These are phyloP conservation scores for Coemansia sp. DNA, from an alignment of 192 early-diverging fungal species.

Conservation along the genomic window DNA sequence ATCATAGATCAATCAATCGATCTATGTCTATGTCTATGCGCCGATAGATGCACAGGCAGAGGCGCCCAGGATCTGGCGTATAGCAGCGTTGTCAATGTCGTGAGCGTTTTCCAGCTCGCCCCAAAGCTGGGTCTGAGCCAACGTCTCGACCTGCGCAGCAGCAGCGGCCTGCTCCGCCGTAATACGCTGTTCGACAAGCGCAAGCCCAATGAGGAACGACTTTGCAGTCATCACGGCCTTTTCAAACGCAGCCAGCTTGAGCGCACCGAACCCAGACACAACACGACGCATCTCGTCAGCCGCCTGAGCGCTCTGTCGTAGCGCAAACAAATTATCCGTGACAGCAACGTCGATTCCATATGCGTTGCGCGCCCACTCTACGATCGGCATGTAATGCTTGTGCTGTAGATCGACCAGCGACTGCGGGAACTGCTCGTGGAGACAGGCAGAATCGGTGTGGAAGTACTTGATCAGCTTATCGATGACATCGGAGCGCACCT, in stretches of 20 bases:
- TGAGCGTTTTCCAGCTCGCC: constrained; percentile 83
- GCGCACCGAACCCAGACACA: constrained; percentile 60
- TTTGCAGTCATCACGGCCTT: constrained; percentile 81
- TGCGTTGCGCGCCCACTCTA: constrained; percentile 68
- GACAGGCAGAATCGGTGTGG: constrained; percentile 87
- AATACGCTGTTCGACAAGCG: constrained; percentile 75
- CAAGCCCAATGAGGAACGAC: constrained; percentile 87
- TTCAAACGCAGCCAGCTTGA: constrained; percentile 89
- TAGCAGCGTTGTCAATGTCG: constrained; percentile 50
- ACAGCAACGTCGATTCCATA: constrained; percentile 70
- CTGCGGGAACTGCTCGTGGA: constrained; percentile 78
- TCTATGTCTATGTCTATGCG: too few relatives aligned
- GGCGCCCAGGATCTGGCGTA: constrained; percentile 76
- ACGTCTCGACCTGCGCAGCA: constrained; percentile 82
- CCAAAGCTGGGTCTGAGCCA: constrained; percentile 87
- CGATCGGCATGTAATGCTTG: constrained; percentile 75
- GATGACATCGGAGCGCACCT: constrained; percentile 67
- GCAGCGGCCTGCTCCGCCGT: constrained; percentile 72
- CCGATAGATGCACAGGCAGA: constrained; percentile 58
- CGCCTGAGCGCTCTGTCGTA: constrained; percentile 66
- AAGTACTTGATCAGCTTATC: constrained; percentile 77
- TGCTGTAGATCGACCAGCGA: constrained; percentile 78
- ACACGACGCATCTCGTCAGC: constrained; percentile 58
- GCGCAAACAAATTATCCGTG: constrained; percentile 69
- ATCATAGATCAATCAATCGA: not conserved